phyloP scores from a whole-genome alignment of 768 basidiomycete species.

The Kwoniella sp. region DNA sequence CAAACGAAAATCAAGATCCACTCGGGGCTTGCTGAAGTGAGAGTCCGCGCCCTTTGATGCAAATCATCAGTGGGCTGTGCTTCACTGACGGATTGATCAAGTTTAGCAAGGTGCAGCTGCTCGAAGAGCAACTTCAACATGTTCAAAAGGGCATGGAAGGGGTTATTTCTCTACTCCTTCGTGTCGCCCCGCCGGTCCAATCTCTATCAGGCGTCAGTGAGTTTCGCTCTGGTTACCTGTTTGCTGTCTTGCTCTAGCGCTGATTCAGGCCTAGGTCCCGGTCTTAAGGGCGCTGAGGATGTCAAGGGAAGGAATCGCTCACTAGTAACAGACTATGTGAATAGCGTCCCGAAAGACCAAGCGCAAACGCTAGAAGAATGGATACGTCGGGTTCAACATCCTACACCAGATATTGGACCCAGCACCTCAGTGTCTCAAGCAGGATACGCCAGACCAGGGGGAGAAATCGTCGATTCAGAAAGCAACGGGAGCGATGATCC shows the following conservation, averaged over 20 bases:
- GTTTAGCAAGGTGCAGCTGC: slow-evolving; percentile 15
- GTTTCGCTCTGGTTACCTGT: neutral
- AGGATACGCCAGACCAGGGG: neutral
- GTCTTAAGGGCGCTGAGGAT: neutral
- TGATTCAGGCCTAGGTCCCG: neutral
- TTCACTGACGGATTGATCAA: neutral
- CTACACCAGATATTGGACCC: neutral
- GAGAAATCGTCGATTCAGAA: neutral
- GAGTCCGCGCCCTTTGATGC: neutral
- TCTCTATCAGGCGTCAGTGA: neutral
- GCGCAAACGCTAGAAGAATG: neutral
- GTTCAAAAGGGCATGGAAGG: slow-evolving; percentile 13
- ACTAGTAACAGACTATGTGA: neutral
- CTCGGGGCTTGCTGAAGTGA: slow-evolving; percentile 13
- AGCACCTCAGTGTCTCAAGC: neutral
- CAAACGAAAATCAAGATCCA: slow-evolving; percentile 13
- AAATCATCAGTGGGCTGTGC: too few species aligned
- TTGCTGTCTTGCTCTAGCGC: neutral
- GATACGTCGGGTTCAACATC: neutral
- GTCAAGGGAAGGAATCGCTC: neutral
- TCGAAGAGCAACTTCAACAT: slow-evolving; percentile 23
- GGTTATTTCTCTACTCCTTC: slow-evolving; percentile 9
- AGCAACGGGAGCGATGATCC: neutral
- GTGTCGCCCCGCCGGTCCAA: neutral
- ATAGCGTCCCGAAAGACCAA: neutral